Base-by-base conservation (phyloP, 176 grass and related monocot genomes). In the Lolium multiflorum region DNA sequence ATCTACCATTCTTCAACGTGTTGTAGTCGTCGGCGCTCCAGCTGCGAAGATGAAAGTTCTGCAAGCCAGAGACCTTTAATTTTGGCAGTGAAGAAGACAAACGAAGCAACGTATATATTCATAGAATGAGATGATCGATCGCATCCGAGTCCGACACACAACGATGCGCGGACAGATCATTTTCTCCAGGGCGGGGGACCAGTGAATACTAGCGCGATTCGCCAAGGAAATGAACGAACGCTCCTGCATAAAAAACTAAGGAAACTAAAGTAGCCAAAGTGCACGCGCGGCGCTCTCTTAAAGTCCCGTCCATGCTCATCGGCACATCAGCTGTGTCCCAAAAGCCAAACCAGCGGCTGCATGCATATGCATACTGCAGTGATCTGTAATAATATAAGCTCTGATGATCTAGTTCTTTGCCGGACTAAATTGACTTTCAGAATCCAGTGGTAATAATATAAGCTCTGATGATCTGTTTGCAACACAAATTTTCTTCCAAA, bases 301-400 rank as follows among this genome's bases (percentile, higher is more conserved):
- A 79, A 83, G 83, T 87, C 16, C 58, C 71, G 13, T 80, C 84
- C 44, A 57, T 83, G 80, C 65, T 83, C 49, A 68, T 11, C 22
- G 48, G 79, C 74, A 24, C 77, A 73, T 79, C 84, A 39, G 3
- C 14, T 87, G 89, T 52, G 84, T 65, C 84, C 85, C 84, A 75
- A 91, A 87, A 87, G 89, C 84, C 85, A 87, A 91, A 80, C 84
- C 56, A 74, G 65, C 56, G 65, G 80, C 82, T 84, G 35, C 49
- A 54, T 79, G 77, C 15, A 74, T 74, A 24, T 17, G 43, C 9
- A 38, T 22, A 60, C 31, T 35, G 2, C 81, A 57, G 25, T 31
- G 61, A 14, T 65, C 5, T 65, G 0, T 46, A 41, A 52, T 46
- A 82, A 35, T 35, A 46, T 17, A 21, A 37, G 31, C 28, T 64